phyloP scores from a whole-genome alignment of 192 early-diverging fungal genomes.

The Umbelopsis isabellina region DNA sequence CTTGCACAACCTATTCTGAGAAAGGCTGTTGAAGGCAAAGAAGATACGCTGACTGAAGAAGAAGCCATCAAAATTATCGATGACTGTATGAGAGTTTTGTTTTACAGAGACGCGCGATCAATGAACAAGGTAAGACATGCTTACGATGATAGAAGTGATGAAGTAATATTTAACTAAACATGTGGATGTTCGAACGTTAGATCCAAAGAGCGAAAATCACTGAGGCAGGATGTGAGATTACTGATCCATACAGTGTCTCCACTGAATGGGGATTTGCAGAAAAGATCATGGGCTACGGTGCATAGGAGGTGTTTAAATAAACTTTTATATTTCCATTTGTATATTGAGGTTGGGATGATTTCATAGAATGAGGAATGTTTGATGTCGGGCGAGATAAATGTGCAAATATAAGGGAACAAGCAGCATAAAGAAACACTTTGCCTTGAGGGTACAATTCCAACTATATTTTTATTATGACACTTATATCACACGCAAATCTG shows the following conservation, averaged over 20 bases:
- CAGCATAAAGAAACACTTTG: too few species aligned
- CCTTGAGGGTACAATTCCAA: too few species aligned
- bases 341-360: not conserved
- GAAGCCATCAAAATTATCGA: slow-evolving; percentile 86
- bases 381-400: too few species aligned
- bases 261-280: slow-evolving; percentile 95
- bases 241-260: slow-evolving; percentile 82
- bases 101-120: slow-evolving; percentile 92
- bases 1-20: slow-evolving; percentile 91
- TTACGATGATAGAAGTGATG: not conserved
- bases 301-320: slow-evolving; percentile 45
- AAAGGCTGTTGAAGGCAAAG: slow-evolving; percentile 86
- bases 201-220: slow-evolving; percentile 92
- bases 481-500: too few species aligned
- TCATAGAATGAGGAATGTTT: too few species aligned
- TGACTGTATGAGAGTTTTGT: slow-evolving; percentile 90
- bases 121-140: slow-evolving; percentile 78
- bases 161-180: not conserved
- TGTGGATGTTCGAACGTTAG: slow-evolving; percentile 43
- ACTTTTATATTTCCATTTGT: not conserved
- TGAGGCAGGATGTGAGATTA: slow-evolving; percentile 77
- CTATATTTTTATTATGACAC: too few species aligned
- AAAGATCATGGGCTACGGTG: slow-evolving; percentile 73
- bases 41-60: slow-evolving; percentile 86
- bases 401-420: too few species aligned